Evolutionary conservation across 768 basidiomycete genomes (phyloP).

Genomic region (Amanita molliuscula): DNA sequence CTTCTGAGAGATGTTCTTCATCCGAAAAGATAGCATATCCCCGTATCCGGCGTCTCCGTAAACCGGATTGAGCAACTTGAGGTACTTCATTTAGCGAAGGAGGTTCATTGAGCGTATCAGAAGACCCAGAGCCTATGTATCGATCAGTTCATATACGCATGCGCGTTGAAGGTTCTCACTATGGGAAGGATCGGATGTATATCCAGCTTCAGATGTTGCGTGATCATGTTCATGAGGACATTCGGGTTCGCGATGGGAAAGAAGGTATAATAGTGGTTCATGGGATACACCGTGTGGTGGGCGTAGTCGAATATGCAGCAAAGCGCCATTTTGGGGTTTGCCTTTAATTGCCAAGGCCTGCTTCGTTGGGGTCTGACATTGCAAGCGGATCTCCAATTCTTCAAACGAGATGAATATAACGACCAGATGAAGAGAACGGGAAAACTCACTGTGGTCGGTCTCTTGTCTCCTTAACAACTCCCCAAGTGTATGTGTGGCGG

Average conservation of each 20-base stretch:
- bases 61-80: slow-evolving; percentile 8
- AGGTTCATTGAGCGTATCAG: slow-evolving; percentile 8
- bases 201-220: not conserved
- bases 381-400: slow-evolving; percentile 36
- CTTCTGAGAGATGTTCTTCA: slow-evolving; percentile 21
- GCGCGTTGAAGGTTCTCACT: not conserved
- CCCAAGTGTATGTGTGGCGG: slow-evolving; percentile 35
- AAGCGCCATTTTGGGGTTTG: slow-evolving; percentile 30
- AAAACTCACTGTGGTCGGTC: slow-evolving; percentile 30
- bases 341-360: slow-evolving; percentile 23
- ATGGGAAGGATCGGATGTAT: not conserved
- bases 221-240: not conserved
- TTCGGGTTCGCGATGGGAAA: not conserved
- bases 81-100: slow-evolving; percentile 7
- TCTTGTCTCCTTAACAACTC: slow-evolving; percentile 44
- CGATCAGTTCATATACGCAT: not conserved
- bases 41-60: slow-evolving; percentile 19
- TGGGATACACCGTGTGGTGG: slow-evolving; percentile 11
- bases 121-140: not conserved
- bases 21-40: slow-evolving; percentile 36
- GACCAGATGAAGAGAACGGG: not conserved
- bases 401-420: slow-evolving; percentile 3
- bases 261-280: not conserved
- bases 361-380: slow-evolving; percentile 26
- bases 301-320: slow-evolving; percentile 17